Evolutionary conservation across 805 yeast genomes (phyloP), one percentile per base, ranked within the genome.

Genomic region (Spathaspora sp.): DNA sequence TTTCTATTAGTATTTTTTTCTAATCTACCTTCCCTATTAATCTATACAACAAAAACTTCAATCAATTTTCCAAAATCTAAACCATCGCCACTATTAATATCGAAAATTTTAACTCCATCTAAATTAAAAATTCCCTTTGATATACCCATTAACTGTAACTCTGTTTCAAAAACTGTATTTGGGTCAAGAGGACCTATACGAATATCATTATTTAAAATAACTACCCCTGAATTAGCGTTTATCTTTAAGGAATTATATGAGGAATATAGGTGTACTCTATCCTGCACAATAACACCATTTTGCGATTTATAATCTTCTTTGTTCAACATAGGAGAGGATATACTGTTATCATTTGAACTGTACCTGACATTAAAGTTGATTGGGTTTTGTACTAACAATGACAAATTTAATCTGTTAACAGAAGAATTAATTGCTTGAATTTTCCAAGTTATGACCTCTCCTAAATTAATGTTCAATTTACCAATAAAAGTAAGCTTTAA

Each of bases 1-100:
- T 23, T 23, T 23, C 26, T 23, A 23, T 23, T 23, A 23, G 26
- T 23, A 28, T 18, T 38, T 42, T 29, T 16, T 46, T 31, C 10
- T 42, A 42, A 26, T 38, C 44, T 44, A 44, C 43, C 40, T 23
- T 3, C 26, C 26, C 26, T 16, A 29, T 29, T 32, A 18, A 28
- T 10, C 38, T 57, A 67, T 42, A 69, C 69, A 8, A 87, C 89
- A 51, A 83, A 76, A 1, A 88, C 87, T 58, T 87, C 91, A 38
- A 88, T 71, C 49, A 87, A 68, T 52, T 81, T 78, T 1, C 90
- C 91, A 61, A 88, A 85, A 54, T 83, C 91, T 55, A 83, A 75
- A 1, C 82, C 78, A 51, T 87, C 92, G 2, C 92, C 89, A 17
- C 83, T 76, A 38, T 64, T 60, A 10, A 82, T 69, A 60, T 88